Percentiles rank a stretch among this genome's conserved stretches.
These are phyloP conservation scores for Globisporangium barbulae DNA, from an alignment of 352 stramenopile species.

Conservation along the genomic window DNA sequence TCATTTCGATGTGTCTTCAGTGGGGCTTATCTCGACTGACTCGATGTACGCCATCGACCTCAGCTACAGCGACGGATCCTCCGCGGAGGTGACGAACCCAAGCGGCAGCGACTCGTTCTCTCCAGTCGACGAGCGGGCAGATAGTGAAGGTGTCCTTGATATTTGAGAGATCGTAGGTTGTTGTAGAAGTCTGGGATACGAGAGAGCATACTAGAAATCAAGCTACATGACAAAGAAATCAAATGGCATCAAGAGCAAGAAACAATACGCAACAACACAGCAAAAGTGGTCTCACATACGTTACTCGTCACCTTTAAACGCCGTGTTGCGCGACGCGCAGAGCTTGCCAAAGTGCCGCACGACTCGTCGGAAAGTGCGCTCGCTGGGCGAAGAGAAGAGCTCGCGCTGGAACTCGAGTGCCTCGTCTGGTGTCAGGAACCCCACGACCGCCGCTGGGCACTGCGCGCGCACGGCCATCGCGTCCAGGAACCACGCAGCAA, in stretches of 20 bases:
- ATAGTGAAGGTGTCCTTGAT: not conserved
- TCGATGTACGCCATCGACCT: slow-evolving; percentile 59
- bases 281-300: slow-evolving; percentile 12
- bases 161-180: not conserved
- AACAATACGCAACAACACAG: not conserved
- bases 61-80: slow-evolving; percentile 17
- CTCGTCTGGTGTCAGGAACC: slow-evolving; percentile 62
- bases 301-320: slow-evolving; percentile 29
- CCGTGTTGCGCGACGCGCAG: slow-evolving; percentile 74
- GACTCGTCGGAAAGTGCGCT: slow-evolving; percentile 69
- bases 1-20: not conserved
- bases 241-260: not conserved
- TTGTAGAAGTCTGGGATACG: not conserved
- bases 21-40: slow-evolving; percentile 39
- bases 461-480: slow-evolving; percentile 37
- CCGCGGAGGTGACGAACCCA: not conserved
- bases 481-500: slow-evolving; percentile 63
- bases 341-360: slow-evolving; percentile 81
- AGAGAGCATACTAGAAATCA: slow-evolving; percentile 1
- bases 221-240: not conserved
- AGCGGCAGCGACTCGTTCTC: slow-evolving; percentile 9
- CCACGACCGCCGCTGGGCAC: slow-evolving; percentile 26
- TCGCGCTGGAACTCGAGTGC: slow-evolving; percentile 59
- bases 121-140: not conserved
- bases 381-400: slow-evolving; percentile 55